Base-by-base conservation (phyloP, 2,329 filamentous ascomycete species). In the Clarireedia paspali region DNA sequence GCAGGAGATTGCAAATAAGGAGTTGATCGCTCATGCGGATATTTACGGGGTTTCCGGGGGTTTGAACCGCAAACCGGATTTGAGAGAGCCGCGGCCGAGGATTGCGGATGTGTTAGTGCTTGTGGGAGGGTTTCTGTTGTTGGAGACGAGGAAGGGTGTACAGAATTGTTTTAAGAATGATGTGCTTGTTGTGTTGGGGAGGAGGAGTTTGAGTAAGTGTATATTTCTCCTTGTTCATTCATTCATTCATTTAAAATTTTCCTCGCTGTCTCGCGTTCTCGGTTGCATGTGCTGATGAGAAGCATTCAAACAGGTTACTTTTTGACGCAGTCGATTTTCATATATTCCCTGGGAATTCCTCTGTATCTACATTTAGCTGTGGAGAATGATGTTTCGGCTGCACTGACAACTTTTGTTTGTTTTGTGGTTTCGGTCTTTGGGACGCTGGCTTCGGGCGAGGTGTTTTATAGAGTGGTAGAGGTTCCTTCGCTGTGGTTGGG, bases 81-180 rank as follows among this genome's bases (percentile, higher is more conserved):
- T 63, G 1, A 63, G 64, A 6, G 65, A 71, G 48, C 70, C 71
- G 2, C 64, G 69, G 44, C 70, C 74, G 1, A 64, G 74, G 30
- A 70, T 71, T 39, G 74, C 76, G 54, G 72, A 73, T 55, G 76
- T 73, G 56, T 63, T 77, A 3, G 64, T 75, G 27, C 66, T 77
- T n/a, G 44, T 75, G 0, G 74, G 73, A 1, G 65, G 72, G 36
- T 71, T 71, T 58, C 58, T 74, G 10, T 56, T 74, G 27, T 56
- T 76, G 6, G 74, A 77, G 60, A 72, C 68, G 2, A 72, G 66
- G 24, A 67, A 69, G 10, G 38, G 62, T 14, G 56, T 73, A 24
- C 72, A 73, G 55, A 65, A 54, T 14, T 48, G 73, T 2, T 68
- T 76, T 17, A 59, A 65, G 27, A 70, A 67, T 55, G 63, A 57